Conservation (phyloP, 805 yeast genomes). For the Metschnikowia continentalis region DNA sequence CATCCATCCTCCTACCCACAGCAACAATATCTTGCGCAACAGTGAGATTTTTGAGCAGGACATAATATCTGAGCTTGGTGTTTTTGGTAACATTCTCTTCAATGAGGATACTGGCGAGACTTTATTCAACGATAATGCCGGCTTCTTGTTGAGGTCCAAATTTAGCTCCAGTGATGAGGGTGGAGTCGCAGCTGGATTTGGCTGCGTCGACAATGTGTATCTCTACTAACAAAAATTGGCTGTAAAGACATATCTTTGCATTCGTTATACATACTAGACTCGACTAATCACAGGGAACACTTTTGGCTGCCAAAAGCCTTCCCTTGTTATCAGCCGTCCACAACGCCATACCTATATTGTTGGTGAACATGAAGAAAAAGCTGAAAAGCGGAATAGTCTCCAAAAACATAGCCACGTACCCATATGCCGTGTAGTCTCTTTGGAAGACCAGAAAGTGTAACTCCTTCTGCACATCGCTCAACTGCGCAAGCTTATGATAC, state of each 20-base stretch:
- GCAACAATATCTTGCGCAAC: slow-evolving; percentile 68
- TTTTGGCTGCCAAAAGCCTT: slow-evolving; percentile 1
- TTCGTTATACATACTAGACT: not conserved
- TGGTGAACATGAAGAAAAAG: slow-evolving; percentile 53
- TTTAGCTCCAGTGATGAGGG: slow-evolving; percentile 89
- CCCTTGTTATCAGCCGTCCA: slow-evolving; percentile 50
- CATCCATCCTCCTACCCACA: slow-evolving; percentile 68
- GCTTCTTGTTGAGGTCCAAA: slow-evolving; percentile 78
- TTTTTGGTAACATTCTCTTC: slow-evolving; percentile 80
- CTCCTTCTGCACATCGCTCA: slow-evolving; percentile 38
- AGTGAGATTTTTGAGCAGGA: slow-evolving; percentile 63
- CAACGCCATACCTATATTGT: slow-evolving; percentile 58
- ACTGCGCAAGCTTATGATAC: slow-evolving; percentile 55
- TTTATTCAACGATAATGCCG: slow-evolving; percentile 63
- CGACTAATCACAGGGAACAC: not conserved
- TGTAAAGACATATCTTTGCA: too few relatives aligned
- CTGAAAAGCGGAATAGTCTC: slow-evolving; percentile 54
- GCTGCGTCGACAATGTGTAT: slow-evolving; percentile 85
- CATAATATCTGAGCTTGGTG: slow-evolving; percentile 85
- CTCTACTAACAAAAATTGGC: slow-evolving; percentile 30
- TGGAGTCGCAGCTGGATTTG: slow-evolving; percentile 99
- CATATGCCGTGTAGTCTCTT: slow-evolving; percentile 47
- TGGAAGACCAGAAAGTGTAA: slow-evolving; percentile 31
- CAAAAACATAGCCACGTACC: slow-evolving; percentile 45
- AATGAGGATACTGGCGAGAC: slow-evolving; percentile 58